Evolutionary conservation across 2,329 filamentous ascomycete species (phyloP).

Genomic region (Albifimbria verrucaria): DNA sequence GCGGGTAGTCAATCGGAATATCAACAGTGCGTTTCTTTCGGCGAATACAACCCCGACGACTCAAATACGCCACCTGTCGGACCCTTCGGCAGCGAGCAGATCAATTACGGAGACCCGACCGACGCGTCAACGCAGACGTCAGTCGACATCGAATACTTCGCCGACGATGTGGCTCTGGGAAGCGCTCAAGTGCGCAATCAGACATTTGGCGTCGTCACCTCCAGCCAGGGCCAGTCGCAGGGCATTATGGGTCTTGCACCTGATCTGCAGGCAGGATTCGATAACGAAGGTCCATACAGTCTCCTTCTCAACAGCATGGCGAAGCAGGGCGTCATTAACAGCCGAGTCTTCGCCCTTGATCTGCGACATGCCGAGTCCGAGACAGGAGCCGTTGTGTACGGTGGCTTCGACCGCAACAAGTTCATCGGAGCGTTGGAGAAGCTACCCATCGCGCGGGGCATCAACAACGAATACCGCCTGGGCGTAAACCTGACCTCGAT

Average conservation of each 20-base stretch:
- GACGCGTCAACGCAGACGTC: constrained; percentile 31
- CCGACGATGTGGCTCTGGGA: constrained; percentile 44
- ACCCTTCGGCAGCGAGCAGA: constrained; percentile 32
- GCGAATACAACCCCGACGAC: constrained; percentile 39
- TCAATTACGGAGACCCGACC: constrained; percentile 37
- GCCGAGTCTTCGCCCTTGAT: constrained; percentile 49
- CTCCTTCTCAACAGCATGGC: constrained; percentile 50
- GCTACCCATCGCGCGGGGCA: constrained; percentile 38
- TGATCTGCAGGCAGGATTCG: constrained; percentile 35
- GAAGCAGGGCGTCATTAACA: constrained; percentile 43
- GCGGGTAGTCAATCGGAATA: constrained; percentile 30
- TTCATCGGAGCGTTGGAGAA: constrained; percentile 43
- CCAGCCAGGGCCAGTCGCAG: constrained; percentile 44
- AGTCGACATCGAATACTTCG: constrained; percentile 42
- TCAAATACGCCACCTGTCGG: constrained; percentile 37
- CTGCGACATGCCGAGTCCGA: constrained; percentile 40
- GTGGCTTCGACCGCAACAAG: constrained; percentile 50
- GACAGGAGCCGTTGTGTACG: constrained; percentile 50
- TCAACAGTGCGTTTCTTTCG: constrained; percentile 36
- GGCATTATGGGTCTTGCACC: constrained; percentile 51
- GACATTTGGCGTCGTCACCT: constrained; percentile 46
- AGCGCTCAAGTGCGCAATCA: constrained; percentile 38
- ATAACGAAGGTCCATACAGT: constrained; percentile 40
- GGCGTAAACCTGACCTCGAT: constrained; percentile 28
- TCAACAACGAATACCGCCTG: constrained; percentile 32